Evolutionary conservation across 331 rosid species (phyloP).

Genomic region (Telfairia occidentalis): DNA sequence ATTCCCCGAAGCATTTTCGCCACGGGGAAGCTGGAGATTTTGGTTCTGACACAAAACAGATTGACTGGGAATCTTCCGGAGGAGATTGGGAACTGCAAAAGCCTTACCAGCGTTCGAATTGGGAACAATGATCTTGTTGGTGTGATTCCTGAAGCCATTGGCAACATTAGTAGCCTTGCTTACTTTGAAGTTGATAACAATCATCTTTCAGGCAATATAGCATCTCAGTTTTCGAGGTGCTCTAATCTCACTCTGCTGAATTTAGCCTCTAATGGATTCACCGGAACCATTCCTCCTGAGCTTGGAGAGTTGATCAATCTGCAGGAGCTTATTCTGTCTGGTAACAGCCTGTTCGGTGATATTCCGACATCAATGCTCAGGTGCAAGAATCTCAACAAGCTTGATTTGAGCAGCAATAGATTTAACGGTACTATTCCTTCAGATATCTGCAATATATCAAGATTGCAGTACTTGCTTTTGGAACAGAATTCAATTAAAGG

Average conservation of each 20-base stretch:
- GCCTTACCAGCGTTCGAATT: constrained; percentile 65
- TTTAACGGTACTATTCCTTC: constrained; percentile 79
- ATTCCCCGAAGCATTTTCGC: constrained; percentile 74
- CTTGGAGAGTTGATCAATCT: constrained; percentile 73
- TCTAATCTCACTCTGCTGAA: constrained; percentile 83
- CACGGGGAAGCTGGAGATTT: constrained; percentile 64
- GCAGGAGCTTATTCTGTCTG: constrained; percentile 87
- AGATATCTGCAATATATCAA: constrained; percentile 71
- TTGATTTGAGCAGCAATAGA: constrained; percentile 80
- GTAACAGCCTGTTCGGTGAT: constrained; percentile 66
- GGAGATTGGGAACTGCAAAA: constrained; percentile 70
- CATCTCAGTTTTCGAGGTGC: constrained; percentile 54
- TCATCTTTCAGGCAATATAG: constrained; percentile 70
- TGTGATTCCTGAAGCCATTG: constrained; percentile 61
- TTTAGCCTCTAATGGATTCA: constrained; percentile 84
- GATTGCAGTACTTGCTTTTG: constrained; percentile 82
- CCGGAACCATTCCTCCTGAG: constrained; percentile 62
- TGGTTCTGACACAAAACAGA: constrained; percentile 82
- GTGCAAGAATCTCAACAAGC: constrained; percentile 86
- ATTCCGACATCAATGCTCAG: constrained; percentile 60
- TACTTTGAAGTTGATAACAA: constrained; percentile 92
- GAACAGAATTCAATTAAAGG: constrained; percentile 79
- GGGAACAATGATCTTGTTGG: constrained; percentile 77
- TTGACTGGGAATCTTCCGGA: constrained; percentile 58
- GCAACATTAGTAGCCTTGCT: constrained; percentile 82